Evolutionary conservation across 306 rosid species (phyloP).

Genomic region (Vigna unguiculata): DNA sequence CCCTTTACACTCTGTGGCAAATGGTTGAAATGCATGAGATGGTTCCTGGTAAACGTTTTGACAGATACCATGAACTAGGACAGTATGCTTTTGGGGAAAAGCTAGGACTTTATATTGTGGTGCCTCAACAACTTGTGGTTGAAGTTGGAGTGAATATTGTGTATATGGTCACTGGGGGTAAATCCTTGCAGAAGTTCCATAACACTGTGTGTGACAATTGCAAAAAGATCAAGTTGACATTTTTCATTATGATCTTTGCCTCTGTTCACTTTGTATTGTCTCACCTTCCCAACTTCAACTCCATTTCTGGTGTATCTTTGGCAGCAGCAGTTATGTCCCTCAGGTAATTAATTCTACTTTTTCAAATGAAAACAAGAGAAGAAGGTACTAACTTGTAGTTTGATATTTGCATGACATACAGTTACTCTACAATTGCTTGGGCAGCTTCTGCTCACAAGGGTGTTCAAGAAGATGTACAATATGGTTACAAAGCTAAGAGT

Average conservation of each 20-base stretch:
- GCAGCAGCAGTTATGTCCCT: constrained; percentile 84
- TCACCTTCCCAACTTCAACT: constrained; percentile 77
- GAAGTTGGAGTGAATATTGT: constrained; percentile 73
- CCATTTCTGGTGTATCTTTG: constrained; percentile 72
- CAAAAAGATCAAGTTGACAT: constrained; percentile 59
- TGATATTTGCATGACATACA: constrained; percentile 43
- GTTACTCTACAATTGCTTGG: constrained; percentile 86
- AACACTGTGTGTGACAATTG: constrained; percentile 49
- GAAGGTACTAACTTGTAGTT: background rate
- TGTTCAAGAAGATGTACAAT: constrained; percentile 54
- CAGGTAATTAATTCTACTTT: constrained; percentile 51
- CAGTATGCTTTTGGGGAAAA: constrained; percentile 82
- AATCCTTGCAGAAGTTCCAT: constrained; percentile 69
- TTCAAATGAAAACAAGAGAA: background rate
- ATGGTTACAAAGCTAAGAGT: constrained; percentile 47
- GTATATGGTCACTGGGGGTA: constrained; percentile 82
- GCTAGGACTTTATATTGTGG: constrained; percentile 78
- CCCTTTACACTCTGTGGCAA: constrained; percentile 78
- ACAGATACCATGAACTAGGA: constrained; percentile 80
- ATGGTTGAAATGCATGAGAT: constrained; percentile 91
- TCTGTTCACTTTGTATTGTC: constrained; percentile 76
- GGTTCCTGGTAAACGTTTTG: constrained; percentile 81
- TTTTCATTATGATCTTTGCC: constrained; percentile 78
- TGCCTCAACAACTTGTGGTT: constrained; percentile 76
- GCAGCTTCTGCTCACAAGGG: constrained; percentile 64